These are phyloP conservation scores for Phytophthora multivora DNA, from an alignment of 352 stramenopile species.

Conservation along the genomic window DNA sequence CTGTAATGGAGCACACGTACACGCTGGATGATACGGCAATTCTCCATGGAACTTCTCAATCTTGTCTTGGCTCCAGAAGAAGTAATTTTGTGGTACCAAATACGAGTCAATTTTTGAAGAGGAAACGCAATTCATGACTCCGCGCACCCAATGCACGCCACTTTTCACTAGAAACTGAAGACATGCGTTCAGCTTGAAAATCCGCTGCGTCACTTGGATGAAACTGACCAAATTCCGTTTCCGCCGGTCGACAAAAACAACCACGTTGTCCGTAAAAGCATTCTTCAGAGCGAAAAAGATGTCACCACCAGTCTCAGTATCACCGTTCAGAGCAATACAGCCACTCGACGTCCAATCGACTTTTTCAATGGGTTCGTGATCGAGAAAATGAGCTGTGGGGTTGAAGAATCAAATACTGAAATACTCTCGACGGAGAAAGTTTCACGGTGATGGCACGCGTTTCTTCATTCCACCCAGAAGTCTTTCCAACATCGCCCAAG, in stretches of 20 bases:
- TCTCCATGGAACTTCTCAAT: slow-evolving; percentile 32
- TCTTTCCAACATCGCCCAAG: no score
- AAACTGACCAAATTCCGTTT: slow-evolving; percentile 17
- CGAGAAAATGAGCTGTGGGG: slow-evolving; percentile 1
- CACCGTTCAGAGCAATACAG: slow-evolving; percentile 30
- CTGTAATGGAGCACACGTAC: slow-evolving; percentile 2
- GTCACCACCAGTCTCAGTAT: slow-evolving; percentile 24
- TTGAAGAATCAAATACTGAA: background rate
- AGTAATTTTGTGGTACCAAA: background rate
- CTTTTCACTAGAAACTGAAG: background rate
- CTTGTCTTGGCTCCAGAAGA: slow-evolving; percentile 27
- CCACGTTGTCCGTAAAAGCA: slow-evolving; percentile 9
- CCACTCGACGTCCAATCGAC: slow-evolving; percentile 20
- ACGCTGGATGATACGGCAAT: slow-evolving; percentile 40
- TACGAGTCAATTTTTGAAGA: slow-evolving; percentile 1
- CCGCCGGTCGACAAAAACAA: slow-evolving; percentile 25
- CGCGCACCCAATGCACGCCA: slow-evolving; percentile 13
- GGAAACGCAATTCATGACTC: slow-evolving; percentile 13
- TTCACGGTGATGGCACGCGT: slow-evolving; percentile 1
- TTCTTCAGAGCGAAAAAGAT: slow-evolving; percentile 41
- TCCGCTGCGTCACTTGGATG: slow-evolving; percentile 7
- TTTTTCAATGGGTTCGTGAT: no score
- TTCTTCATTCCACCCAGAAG: no score
- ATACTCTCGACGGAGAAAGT: no score
- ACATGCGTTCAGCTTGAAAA: slow-evolving; percentile 2